Evolutionary conservation across 164 flowering plant genomes (phyloP).

Genomic region (Sextonia rubra): DNA sequence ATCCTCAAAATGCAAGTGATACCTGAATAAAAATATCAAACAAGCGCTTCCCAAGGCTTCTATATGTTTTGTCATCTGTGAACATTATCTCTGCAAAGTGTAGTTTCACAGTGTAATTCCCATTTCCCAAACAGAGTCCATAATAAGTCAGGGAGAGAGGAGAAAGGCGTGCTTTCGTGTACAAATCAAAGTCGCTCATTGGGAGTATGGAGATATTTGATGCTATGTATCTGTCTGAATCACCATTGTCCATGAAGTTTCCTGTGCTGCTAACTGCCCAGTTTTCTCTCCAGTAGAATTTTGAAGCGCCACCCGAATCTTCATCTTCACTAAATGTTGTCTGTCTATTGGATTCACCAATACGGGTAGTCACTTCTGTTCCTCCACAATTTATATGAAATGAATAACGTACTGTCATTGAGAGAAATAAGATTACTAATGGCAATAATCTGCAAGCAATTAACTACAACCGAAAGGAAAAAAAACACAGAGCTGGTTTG

Average conservation of each 20-base stretch:
- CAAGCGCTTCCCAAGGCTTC: conserved; percentile 60
- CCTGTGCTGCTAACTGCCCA: conserved; percentile 81
- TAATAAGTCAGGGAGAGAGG: conserved; percentile 65
- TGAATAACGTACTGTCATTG: conserved; percentile 41
- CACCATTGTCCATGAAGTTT: conserved; percentile 35
- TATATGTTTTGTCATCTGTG: conserved; percentile 33
- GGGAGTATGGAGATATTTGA: conserved; percentile 24
- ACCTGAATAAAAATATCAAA: conserved; percentile 76
- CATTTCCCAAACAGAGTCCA: conserved; percentile 48
- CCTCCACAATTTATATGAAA: conserved; percentile 80
- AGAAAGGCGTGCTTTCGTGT: conserved; percentile 47
- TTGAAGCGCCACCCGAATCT: conserved; percentile 44
- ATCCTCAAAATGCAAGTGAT: background rate
- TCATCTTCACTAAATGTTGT: conserved; percentile 48
- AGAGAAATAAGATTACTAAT: background rate
- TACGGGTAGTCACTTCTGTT: conserved; percentile 20
- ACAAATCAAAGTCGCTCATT: conserved; percentile 21
- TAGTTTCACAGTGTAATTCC: conserved; percentile 52
- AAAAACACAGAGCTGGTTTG: too few relatives aligned
- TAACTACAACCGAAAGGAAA: too few relatives aligned
- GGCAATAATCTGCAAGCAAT: background rate
- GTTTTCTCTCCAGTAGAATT: conserved; percentile 20
- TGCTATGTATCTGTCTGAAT: conserved; percentile 16
- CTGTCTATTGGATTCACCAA: conserved; percentile 15
- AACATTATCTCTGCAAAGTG: conserved; percentile 66